Conservation (phyloP, 306 rosid species). For the Acacia acuminata region DNA sequence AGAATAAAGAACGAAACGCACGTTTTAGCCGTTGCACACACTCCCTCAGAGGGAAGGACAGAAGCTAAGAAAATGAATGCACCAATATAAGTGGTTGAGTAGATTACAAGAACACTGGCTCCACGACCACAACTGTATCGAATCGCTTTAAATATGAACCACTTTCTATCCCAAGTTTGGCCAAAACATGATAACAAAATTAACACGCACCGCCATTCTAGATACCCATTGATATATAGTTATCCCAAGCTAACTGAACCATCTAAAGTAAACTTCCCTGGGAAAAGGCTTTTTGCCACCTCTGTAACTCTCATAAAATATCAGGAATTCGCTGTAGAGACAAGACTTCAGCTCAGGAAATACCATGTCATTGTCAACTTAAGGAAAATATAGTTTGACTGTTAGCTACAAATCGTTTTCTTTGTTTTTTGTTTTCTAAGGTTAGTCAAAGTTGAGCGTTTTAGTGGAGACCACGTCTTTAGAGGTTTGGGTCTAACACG, state of each 20-base stretch:
- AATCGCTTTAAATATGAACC: not conserved
- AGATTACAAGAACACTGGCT: not conserved
- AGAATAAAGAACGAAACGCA: not conserved
- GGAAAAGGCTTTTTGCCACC: not conserved
- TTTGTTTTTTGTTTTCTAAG: not conserved
- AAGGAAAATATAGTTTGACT: not conserved
- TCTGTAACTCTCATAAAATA: not conserved
- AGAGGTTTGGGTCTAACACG: not conserved
- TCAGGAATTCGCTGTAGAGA: not conserved
- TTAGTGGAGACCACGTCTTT: not conserved
- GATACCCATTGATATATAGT: not conserved
- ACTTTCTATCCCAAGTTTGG: not conserved
- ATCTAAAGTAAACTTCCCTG: not conserved
- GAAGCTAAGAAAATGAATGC: no score
- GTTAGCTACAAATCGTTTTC: not conserved
- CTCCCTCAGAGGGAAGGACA: no score
- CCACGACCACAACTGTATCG: not conserved
- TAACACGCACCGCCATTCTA: not conserved
- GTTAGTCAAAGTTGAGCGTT: not conserved
- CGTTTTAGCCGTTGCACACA: not conserved
- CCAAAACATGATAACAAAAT: not conserved
- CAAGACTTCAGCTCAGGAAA: not conserved
- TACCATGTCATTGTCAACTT: not conserved
- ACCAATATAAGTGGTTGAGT: not conserved
- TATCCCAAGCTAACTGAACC: not conserved